Conservation (phyloP, 2,329 filamentous ascomycete genomes). For the Pseudopithomyces maydicus region DNA sequence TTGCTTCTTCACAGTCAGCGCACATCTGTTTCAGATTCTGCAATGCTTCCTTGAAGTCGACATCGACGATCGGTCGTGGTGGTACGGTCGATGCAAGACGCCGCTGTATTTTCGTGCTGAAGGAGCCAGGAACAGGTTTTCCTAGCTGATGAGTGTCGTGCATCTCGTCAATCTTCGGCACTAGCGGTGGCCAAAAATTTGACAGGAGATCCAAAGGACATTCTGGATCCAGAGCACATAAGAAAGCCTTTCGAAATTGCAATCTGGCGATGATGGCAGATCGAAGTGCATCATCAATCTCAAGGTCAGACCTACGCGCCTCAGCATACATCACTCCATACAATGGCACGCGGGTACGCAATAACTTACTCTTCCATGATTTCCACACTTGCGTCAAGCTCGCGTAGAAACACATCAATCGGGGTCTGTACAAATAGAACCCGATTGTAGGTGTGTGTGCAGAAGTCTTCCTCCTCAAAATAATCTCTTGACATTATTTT, state of each 20-base stretch:
- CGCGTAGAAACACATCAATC: slow-evolving; percentile 39
- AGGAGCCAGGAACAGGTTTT: slow-evolving; percentile 73
- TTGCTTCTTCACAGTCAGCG: slow-evolving; percentile 69
- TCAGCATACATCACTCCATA: slow-evolving; percentile 14
- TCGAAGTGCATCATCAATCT: slow-evolving; percentile 44
- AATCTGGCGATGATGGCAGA: slow-evolving; percentile 69
- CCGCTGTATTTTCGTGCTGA: slow-evolving; percentile 89
- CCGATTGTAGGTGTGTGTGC: slow-evolving; percentile 86
- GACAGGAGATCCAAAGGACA: slow-evolving; percentile 32
- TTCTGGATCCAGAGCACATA: slow-evolving; percentile 56
- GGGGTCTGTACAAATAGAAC: slow-evolving; percentile 65
- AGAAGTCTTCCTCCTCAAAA: slow-evolving; percentile 98
- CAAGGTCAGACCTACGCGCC: slow-evolving; percentile 21
- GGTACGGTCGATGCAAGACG: slow-evolving; percentile 91
- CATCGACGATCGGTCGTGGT: slow-evolving; percentile 83
- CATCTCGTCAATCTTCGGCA: slow-evolving; percentile 57
- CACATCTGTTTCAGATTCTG: slow-evolving; percentile 72
- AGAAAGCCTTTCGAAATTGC: slow-evolving; percentile 67
- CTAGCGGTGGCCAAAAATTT: slow-evolving; percentile 45
- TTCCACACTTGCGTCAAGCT: slow-evolving; percentile 39
- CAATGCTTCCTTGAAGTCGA: slow-evolving; percentile 74
- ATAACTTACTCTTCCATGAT: slow-evolving; percentile 36
- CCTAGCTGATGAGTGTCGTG: slow-evolving; percentile 66
- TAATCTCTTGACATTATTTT: slow-evolving; percentile 82
- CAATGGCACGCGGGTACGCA: background rate